Base-by-base conservation (phyloP, 768 basidiomycete genomes). In the Gautieria morchelliformis region DNA sequence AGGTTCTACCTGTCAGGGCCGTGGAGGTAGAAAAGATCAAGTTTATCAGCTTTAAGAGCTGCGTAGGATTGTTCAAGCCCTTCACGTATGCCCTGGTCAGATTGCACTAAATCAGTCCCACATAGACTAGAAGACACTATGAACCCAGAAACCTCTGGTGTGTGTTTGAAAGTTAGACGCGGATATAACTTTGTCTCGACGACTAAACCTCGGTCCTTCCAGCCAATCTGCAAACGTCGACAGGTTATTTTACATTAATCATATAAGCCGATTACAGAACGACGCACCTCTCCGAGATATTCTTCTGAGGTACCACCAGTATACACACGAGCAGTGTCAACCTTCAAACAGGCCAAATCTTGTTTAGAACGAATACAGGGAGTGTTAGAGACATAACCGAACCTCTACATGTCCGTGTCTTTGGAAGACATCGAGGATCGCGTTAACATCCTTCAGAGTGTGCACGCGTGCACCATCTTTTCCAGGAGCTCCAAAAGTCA, bases 131-230 rank as follows among this genome's bases (percentile, higher is more conserved):
- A 30, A 41, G 9, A 20, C 44, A 14, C 46, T 19, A 64, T 24
- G 9, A 42, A 14, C 10, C 32, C 30, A 24, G 53, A 41, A 47
- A 22, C 33, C 62, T 37, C 32, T 4, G 53, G 37, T 4, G 59
- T 27, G 22, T 52, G 57, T 19, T 24, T 62, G 57, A 39, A 71
- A 71, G 10, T 59, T 53, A 45, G 59, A 64, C 0, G 3, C 19
- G 82, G 81, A 59, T 75, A 76, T 17, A 81, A 74, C 65, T 86
- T 86, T 0, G 82, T 85, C 44, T 83, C 81, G 44, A 85, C 68
- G 56, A 74, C 73, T 24, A 84, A 63, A 0, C 80, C 80, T 37
- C 78, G 73, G 45, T 68, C 67, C 58, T 77, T 69, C 71, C 78
- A 78, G 58, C 74, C 22, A 19, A 27, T 5, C 27, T 27, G 27